These are phyloP conservation scores for Cyclostephanos tholiformis DNA, from an alignment of 108 stramenopile genomes.

Conservation along the genomic window DNA sequence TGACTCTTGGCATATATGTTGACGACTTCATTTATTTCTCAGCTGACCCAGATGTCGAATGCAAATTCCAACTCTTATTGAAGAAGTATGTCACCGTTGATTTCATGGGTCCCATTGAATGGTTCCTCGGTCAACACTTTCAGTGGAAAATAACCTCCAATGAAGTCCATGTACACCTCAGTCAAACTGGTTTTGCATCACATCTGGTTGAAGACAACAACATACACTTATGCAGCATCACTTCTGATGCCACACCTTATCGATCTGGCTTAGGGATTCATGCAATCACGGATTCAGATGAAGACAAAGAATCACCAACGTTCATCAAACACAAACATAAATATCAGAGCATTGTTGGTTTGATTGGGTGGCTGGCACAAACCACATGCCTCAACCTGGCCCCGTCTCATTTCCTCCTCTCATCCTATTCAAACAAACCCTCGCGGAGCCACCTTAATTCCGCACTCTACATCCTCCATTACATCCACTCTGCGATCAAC, in stretches of 20 bases:
- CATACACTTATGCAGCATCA: constrained; percentile 3
- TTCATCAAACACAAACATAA: no score
- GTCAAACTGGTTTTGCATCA: constrained; percentile 31
- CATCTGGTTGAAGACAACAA: constrained; percentile 20
- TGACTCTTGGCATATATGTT: no score
- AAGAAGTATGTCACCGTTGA: background rate
- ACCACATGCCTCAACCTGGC: constrained; percentile 16
- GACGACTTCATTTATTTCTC: constrained; percentile 35
- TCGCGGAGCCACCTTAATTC: background rate
- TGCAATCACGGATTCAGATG: no score
- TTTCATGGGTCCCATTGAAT: constrained; percentile 33
- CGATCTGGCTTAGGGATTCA: no score
- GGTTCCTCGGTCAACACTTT: constrained; percentile 29
- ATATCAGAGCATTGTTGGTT: no score
- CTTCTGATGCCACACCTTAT: no score
- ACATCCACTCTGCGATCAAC: constrained; percentile 6
- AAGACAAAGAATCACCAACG: no score
- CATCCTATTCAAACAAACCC: constrained; percentile 10
- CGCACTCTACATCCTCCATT: constrained; percentile 12
- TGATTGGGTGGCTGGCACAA: constrained; percentile 23
- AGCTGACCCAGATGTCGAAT: constrained; percentile 1
- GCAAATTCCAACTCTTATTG: background rate
- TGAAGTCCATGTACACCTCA: constrained; percentile 24
- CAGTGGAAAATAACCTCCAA: constrained; percentile 5
- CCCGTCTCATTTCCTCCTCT: constrained; percentile 7